Conservation (phyloP, 2,329 filamentous ascomycete genomes). For the Trichoderma pleuroti region DNA sequence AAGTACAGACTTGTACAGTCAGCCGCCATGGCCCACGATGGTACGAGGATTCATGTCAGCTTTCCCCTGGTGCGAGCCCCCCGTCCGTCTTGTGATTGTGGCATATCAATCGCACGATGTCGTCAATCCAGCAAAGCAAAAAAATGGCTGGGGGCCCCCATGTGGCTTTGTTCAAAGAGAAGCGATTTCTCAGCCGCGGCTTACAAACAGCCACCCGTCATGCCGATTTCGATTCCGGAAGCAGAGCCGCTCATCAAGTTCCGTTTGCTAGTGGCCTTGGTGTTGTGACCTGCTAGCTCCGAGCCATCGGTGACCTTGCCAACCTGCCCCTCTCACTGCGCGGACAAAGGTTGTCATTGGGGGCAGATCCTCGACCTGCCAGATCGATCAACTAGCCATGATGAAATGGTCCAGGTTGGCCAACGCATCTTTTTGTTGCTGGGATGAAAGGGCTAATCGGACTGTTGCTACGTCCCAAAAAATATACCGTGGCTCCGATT, state of each 20-base stretch:
- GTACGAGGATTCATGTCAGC: neutral
- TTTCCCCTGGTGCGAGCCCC: slow-evolving; percentile 6
- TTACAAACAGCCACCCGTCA: slow-evolving; percentile 5
- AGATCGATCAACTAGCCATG: slow-evolving; percentile 7
- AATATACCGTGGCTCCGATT: neutral
- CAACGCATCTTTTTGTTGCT: neutral
- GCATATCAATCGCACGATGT: neutral
- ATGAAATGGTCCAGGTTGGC: neutral
- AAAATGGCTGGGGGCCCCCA: neutral
- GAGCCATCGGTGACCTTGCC: neutral
- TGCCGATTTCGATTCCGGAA: neutral
- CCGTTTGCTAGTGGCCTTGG: neutral
- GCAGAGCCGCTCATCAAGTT: neutral
- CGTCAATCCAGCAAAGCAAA: neutral
- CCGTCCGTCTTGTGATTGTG: neutral
- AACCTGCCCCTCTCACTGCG: neutral
- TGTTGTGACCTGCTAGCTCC: neutral
- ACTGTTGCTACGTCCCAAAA: neutral
- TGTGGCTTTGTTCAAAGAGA: neutral
- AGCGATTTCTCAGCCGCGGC: neutral
- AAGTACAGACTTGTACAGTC: neutral
- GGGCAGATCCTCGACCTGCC: slow-evolving; percentile 8
- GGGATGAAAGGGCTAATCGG: neutral
- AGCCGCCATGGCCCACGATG: neutral
- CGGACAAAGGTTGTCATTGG: neutral